These are phyloP conservation scores for Ceratobasidium sp. DNA, from an alignment of 1,284 basidiomycete genomes.

Conservation along the genomic window DNA sequence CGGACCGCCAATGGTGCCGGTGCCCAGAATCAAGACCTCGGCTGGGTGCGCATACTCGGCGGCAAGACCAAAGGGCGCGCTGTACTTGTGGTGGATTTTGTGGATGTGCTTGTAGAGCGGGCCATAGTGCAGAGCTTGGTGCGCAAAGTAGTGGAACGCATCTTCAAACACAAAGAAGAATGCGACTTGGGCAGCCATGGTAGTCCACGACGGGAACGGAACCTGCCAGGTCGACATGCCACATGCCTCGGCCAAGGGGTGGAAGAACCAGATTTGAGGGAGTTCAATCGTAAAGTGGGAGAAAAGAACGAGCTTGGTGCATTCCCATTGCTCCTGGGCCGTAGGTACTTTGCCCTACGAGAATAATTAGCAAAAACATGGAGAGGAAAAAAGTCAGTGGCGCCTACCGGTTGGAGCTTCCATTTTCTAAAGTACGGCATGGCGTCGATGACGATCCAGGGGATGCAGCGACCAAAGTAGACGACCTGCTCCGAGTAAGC, in stretches of 20 bases:
- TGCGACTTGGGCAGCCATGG: constrained; percentile 80
- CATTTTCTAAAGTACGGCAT: constrained; percentile 93
- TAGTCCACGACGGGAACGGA: constrained; percentile 79
- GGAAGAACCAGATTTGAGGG: constrained; percentile 96
- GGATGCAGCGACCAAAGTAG: constrained; percentile 95
- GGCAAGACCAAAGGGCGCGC: constrained; percentile 95
- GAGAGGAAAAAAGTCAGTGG: not conserved
- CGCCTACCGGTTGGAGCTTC: constrained; percentile 83
- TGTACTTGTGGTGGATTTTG: constrained; percentile 98
- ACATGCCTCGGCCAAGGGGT: constrained; percentile 88
- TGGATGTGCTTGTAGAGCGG: constrained; percentile 96
- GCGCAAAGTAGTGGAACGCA: constrained; percentile 88
- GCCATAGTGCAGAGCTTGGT: constrained; percentile 90
- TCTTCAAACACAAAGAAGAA: constrained; percentile 98
- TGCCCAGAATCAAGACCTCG: constrained; percentile 86
- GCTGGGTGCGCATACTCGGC: constrained; percentile 97
- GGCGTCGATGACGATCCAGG: constrained; percentile 95
- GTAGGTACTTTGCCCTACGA: constrained; percentile 74
- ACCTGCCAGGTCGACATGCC: constrained; percentile 94
- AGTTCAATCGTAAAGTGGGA: constrained; percentile 97
- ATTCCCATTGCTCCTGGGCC: constrained; percentile 88
- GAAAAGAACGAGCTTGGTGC: constrained; percentile 92
- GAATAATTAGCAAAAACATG: constrained; percentile 20
- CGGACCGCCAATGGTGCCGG: constrained; percentile 87
- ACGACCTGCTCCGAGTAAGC: constrained; percentile 67